Conservation (phyloP, 2,329 filamentous ascomycete species). For the Sclerotinia nivalis region DNA sequence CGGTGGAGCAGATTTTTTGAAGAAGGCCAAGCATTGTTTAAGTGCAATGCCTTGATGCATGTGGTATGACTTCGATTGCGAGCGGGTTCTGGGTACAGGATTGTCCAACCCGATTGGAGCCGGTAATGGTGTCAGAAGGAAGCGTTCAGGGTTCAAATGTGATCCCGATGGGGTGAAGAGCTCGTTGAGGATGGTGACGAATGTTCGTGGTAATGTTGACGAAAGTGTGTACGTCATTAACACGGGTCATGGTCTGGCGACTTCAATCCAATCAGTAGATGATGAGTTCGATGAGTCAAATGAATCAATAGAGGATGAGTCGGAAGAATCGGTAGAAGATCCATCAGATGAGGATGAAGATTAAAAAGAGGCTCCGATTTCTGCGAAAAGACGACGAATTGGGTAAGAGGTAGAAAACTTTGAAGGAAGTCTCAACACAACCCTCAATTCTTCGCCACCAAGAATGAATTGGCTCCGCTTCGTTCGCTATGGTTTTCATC, state of each 20-base stretch:
- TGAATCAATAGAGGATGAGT: not conserved
- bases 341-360: not conserved
- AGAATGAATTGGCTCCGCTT: not conserved
- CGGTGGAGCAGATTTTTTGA: too few relatives aligned
- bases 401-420: not conserved
- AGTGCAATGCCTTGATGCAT: not conserved
- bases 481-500: not conserved
- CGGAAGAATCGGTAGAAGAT: not conserved
- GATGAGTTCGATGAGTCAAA: not conserved
- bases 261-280: not conserved
- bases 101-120: not conserved
- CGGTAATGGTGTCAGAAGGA: not conserved
- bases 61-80: rapidly evolving
- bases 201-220: not conserved
- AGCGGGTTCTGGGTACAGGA: not conserved
- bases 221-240: not conserved
- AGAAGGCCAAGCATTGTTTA: not conserved
- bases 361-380: not conserved
- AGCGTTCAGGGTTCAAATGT: not conserved
- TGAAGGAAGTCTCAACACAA: not conserved
- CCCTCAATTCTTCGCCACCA: not conserved
- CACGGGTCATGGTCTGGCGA: not conserved
- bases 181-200: not conserved
- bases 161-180: not conserved
- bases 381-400: not conserved